Conservation (phyloP, 805 yeast species). For the Starmerella potacharoeniae region DNA sequence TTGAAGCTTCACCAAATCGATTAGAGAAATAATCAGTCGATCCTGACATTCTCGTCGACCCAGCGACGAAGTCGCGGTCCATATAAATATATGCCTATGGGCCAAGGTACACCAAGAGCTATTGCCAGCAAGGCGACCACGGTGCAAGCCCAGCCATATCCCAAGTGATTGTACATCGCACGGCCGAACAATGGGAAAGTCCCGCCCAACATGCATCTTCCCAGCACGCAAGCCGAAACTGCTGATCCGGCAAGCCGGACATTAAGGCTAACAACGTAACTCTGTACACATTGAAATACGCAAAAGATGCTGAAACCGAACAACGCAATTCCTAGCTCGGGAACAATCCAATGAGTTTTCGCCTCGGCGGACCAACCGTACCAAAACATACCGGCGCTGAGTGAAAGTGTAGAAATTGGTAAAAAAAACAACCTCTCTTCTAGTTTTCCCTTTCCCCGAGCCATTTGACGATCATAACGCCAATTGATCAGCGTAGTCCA, state of each 20-base stretch:
- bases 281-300: constrained; percentile 57
- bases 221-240: constrained; percentile 55
- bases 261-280: constrained; percentile 61
- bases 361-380: constrained; percentile 62
- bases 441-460: constrained; percentile 43
- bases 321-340: constrained; percentile 47
- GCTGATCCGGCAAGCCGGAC: constrained; percentile 59
- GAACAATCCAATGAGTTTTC: constrained; percentile 50
- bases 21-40: constrained; percentile 28
- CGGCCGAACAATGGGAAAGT: constrained; percentile 56
- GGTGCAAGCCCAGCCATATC: constrained; percentile 64
- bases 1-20: too few relatives aligned
- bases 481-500: constrained; percentile 39
- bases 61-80: constrained; percentile 50
- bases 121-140: constrained; percentile 48
- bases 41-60: constrained; percentile 36
- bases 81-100: constrained; percentile 42
- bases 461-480: constrained; percentile 24
- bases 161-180: constrained; percentile 43
- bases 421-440: constrained; percentile 49
- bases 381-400: constrained; percentile 54
- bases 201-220: constrained; percentile 57
- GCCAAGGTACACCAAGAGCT: constrained; percentile 53
- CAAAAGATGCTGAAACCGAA: constrained; percentile 51
- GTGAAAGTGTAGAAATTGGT: constrained; percentile 38